Base-by-base conservation (phyloP, 225 moss, liverwort and hornwort species). In the Asterella californica region DNA sequence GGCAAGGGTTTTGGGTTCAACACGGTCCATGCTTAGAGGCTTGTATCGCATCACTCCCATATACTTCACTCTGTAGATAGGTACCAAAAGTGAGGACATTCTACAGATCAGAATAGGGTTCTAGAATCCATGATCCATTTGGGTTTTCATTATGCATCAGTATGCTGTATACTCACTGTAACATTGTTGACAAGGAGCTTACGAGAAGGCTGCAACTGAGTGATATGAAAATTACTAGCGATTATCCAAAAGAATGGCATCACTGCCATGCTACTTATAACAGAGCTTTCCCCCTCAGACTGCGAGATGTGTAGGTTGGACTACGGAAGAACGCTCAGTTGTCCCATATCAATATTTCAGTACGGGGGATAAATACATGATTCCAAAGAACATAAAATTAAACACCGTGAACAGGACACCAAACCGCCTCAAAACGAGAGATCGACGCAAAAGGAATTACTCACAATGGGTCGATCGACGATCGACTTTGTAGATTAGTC, bases 1-100 rank as follows among this genome's bases (percentile, higher is more conserved):
- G 4, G 65, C 32, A 65, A 65, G 32, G 65, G 32, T 65, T 65
- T 65, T 65, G 65, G 65, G n/a, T n/a, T 65, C 65, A 61, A 65
- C 65, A 32, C 32, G 9, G 10, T 65, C 12, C 12, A 65, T 10
- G 2, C 15, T 42, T 32, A 9, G 9, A 61, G n/a, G 22, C 25
- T 61, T 27, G 1, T 1, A 61, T 24, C 60, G 60, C 6, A n/a
- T 24, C 60, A 61, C n/a, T 27, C 60, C 22, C 14, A 52, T 7
- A 42, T 42, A 7, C 42, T 55, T 15, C 55, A 55, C 55, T 55
- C 2, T 1, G 57, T 18, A 57, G 15, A 15, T 57, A 24, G n/a
- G n/a, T n/a, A n/a, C 61, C n/a, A 61, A 61, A 5, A 10, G 2
- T 17, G 12, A 52, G 17, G 17, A 0, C 9, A 61, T 10, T 25